phyloP scores from a whole-genome alignment of 2,329 filamentous ascomycete genomes.

The Elsinoe necatrix region DNA sequence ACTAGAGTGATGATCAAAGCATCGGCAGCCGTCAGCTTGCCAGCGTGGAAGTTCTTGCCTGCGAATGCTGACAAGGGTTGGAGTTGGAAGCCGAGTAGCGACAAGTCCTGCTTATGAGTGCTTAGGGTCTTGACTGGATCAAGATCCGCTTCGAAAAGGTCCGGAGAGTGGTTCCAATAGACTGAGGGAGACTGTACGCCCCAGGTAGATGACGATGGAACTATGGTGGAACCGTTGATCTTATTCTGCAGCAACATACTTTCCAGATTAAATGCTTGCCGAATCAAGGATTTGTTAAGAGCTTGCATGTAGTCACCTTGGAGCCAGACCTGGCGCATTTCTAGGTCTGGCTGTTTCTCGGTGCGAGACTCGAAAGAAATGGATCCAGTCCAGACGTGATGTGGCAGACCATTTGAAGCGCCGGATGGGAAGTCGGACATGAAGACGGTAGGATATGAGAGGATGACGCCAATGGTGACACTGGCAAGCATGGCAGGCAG shows the following conservation, averaged over 20 bases:
- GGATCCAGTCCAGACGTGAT: conserved; percentile 74
- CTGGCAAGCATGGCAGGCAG: conserved; percentile 65
- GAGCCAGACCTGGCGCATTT: conserved; percentile 74
- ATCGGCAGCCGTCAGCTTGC: conserved; percentile 61
- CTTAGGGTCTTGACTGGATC: conserved; percentile 65
- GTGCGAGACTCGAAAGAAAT: conserved; percentile 50
- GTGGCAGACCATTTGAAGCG: conserved; percentile 62
- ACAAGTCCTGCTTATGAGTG: conserved; percentile 50
- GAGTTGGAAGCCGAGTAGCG: conserved; percentile 63
- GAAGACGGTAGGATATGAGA: conserved; percentile 68
- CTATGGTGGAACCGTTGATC: conserved; percentile 19
- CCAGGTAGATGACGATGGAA: conserved; percentile 38
- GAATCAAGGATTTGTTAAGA: conserved; percentile 56
- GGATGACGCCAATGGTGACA: conserved; percentile 59
- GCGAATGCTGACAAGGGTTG: conserved; percentile 74
- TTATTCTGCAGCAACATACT: conserved; percentile 44
- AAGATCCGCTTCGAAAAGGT: conserved; percentile 50
- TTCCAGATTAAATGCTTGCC: conserved; percentile 54
- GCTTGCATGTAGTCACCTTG: conserved; percentile 75
- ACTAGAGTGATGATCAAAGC: conserved; percentile 70
- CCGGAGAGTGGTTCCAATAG: conserved; percentile 64
- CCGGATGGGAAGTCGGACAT: conserved; percentile 63
- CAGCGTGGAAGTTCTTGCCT: conserved; percentile 65
- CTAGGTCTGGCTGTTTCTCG: conserved; percentile 54
- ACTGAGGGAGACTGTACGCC: conserved; percentile 76